Evolutionary conservation across 345 rosid species (phyloP).

Genomic region (Aethionema arabicum): DNA sequence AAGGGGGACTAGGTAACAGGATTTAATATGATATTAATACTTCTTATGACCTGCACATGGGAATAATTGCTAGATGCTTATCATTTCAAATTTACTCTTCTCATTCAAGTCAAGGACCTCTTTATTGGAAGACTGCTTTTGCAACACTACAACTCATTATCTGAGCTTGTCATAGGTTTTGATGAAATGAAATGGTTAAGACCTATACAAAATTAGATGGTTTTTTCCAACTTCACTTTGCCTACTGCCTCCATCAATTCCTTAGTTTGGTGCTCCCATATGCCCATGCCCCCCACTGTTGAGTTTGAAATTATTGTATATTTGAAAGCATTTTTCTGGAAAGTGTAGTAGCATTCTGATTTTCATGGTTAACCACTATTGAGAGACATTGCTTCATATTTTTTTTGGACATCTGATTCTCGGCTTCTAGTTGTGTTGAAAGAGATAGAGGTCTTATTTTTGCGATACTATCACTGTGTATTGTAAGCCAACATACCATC

Average conservation of each 20-base stretch:
- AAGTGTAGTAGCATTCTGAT: conserved; percentile 4
- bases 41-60: conserved; percentile 7
- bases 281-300: conserved; percentile 19
- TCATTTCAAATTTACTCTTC: not conserved
- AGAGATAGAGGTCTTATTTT: conserved; percentile 5
- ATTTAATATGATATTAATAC: conserved; percentile 11
- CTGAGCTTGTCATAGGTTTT: conserved; percentile 21
- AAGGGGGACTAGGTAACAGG: conserved; percentile 56
- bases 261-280: conserved; percentile 9
- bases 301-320: conserved; percentile 5
- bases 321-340: conserved; percentile 14
- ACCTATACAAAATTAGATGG: conserved; percentile 15
- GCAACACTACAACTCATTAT: conserved; percentile 12
- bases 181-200: conserved; percentile 12
- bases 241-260: not conserved
- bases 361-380: conserved; percentile 10
- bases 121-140: not conserved
- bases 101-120: not conserved
- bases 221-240: not conserved
- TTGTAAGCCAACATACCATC: not conserved
- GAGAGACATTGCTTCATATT: conserved; percentile 4
- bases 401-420: conserved; percentile 2
- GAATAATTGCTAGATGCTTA: not conserved
- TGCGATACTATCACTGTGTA: conserved; percentile 16
- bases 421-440: not conserved